Percentiles rank a stretch among this genome's conserved stretches.
phyloP scores from a whole-genome alignment of 805 yeast genomes.

The Candida incommunis region DNA sequence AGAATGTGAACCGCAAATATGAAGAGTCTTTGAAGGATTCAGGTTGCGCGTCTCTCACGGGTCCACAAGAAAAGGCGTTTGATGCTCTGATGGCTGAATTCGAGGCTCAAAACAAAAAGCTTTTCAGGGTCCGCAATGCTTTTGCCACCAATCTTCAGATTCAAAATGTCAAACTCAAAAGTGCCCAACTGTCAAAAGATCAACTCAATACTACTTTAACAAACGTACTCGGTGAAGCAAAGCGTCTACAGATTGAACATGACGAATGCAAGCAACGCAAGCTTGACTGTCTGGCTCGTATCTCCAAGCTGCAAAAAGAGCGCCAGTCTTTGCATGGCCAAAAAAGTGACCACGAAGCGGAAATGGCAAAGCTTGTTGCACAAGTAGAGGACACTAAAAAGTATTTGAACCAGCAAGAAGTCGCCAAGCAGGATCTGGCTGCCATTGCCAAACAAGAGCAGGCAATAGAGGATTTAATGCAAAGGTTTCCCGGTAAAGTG shows the following conservation, averaged over 20 bases:
- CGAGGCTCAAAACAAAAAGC: not conserved
- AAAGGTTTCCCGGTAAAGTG: slow-evolving; percentile 7
- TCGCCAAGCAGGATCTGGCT: slow-evolving; percentile 13
- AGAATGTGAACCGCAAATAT: not conserved
- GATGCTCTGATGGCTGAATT: not conserved
- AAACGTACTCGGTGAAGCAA: not conserved
- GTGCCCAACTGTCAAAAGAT: not conserved
- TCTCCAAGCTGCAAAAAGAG: not conserved
- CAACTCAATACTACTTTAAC: not conserved
- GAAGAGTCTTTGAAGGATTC: not conserved
- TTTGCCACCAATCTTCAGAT: not conserved
- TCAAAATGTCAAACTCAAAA: not conserved
- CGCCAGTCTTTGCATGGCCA: slow-evolving; percentile 2
- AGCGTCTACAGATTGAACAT: not conserved
- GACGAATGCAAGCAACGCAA: not conserved
- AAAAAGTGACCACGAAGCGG: slow-evolving; percentile 9
- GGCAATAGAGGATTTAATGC: slow-evolving; percentile 13
- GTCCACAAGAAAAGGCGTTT: not conserved
- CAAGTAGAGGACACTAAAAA: slow-evolving; percentile 49
- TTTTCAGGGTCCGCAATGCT: not conserved
- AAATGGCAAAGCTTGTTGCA: slow-evolving; percentile 16
- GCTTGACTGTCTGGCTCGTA: not conserved
- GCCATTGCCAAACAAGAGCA: slow-evolving; percentile 12
- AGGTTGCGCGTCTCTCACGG: not conserved
- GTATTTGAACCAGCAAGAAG: slow-evolving; percentile 23